Percentiles rank a stretch among this genome's conserved stretches.
These are phyloP conservation scores for Coemansia sp. DNA, from an alignment of 192 early-diverging fungal species.

Conservation along the genomic window DNA sequence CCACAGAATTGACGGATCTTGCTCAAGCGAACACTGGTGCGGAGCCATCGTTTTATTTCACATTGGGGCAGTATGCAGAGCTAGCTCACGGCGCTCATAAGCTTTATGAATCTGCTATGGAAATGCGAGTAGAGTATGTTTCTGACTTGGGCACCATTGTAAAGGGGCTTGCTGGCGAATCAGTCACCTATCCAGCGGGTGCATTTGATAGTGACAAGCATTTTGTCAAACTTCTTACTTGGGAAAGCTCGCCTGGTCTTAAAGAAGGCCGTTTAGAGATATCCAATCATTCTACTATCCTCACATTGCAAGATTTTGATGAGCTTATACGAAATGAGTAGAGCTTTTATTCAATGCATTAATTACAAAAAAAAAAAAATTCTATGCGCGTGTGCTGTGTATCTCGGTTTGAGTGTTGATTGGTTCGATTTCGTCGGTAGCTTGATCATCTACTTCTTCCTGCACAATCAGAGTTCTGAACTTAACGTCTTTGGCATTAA, in stretches of 20 bases:
- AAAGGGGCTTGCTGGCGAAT: conserved; percentile 10
- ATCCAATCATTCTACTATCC: not conserved
- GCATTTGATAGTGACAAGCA: conserved; percentile 37
- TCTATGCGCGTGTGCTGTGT: not conserved
- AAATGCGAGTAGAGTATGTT: conserved; percentile 20
- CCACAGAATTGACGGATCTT: conserved; percentile 11
- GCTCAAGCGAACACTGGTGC: not conserved
- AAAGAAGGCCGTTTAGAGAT: conserved; percentile 20
- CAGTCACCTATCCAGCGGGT: not conserved
- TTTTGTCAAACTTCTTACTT: conserved; percentile 21
- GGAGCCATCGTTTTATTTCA: conserved; percentile 7
- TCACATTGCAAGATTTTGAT: conserved; percentile 30
- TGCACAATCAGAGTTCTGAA: conserved; percentile 30
- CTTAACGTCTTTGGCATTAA: conserved; percentile 22
- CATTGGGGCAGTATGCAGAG: conserved; percentile 19
- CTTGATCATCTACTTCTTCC: conserved; percentile 25
- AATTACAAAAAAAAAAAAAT: not conserved
- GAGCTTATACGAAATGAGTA: conserved; percentile 16
- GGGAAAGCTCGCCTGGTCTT: conserved; percentile 35
- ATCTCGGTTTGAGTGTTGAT: not conserved
- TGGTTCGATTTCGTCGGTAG: not conserved
- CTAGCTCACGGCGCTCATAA: conserved; percentile 7
- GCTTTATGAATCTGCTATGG: conserved; percentile 11
- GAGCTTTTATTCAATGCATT: not conserved
- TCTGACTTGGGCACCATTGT: conserved; percentile 11